phyloP scores from a whole-genome alignment of 495 filamentous ascomycete genomes.

The Aspergillus avenaceus region DNA sequence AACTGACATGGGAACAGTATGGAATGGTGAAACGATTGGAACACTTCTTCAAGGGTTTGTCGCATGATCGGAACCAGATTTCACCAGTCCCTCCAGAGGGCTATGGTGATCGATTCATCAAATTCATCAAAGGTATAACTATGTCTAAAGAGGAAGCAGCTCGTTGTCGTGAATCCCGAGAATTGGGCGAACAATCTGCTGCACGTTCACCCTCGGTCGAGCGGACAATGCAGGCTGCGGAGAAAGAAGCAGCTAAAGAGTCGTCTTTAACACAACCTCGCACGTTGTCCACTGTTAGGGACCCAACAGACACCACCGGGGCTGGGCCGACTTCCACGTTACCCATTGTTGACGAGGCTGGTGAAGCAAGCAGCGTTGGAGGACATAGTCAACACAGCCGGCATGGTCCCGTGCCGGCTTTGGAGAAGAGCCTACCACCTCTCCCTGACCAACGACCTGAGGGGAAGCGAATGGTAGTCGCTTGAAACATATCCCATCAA shows the following conservation, averaged over 20 bases:
- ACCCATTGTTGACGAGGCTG: slow-evolving; percentile 91
- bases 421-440: slow-evolving; percentile 55
- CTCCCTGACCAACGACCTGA: slow-evolving; percentile 31
- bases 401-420: slow-evolving; percentile 22
- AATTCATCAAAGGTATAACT: slow-evolving; percentile 86
- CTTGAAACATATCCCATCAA: slow-evolving; percentile 10
- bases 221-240: slow-evolving; percentile 44
- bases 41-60: slow-evolving; percentile 90
- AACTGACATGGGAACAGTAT: slow-evolving; percentile 49
- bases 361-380: slow-evolving; percentile 71
- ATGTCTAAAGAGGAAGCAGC: slow-evolving; percentile 81
- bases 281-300: slow-evolving; percentile 48
- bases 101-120: slow-evolving; percentile 92
- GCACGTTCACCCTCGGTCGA: slow-evolving; percentile 41
- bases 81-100: slow-evolving; percentile 88
- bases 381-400: slow-evolving; percentile 43
- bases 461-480: slow-evolving; percentile 25
- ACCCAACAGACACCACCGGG: slow-evolving; percentile 50
- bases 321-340: slow-evolving; percentile 61
- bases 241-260: slow-evolving; percentile 51
- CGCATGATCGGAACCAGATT: slow-evolving; percentile 74
- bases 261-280: slow-evolving; percentile 51
- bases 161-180: slow-evolving; percentile 50
- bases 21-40: slow-evolving; percentile 83
- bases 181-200: slow-evolving; percentile 18